Percentiles rank a stretch among this genome's conserved stretches.
These are phyloP conservation scores for Rhodotorula sp. DNA, from an alignment of 1,284 basidiomycete species.

Conservation along the genomic window DNA sequence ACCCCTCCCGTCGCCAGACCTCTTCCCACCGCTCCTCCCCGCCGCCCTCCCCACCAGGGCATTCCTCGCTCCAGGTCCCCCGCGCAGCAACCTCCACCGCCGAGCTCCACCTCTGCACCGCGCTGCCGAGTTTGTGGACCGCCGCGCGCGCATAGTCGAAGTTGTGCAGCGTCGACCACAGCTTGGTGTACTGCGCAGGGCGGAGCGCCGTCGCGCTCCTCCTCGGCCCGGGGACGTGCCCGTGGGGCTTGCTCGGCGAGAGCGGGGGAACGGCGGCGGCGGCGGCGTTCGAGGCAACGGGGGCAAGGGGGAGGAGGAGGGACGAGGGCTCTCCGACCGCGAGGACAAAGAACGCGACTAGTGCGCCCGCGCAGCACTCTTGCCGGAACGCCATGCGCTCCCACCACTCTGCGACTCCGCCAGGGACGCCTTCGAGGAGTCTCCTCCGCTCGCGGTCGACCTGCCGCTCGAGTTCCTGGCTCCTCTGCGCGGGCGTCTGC, in stretches of 20 bases:
- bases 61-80: neutral
- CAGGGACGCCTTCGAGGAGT: slow-evolving; percentile 42
- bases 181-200: slow-evolving; percentile 39
- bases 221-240: neutral
- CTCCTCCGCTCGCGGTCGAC: slow-evolving; percentile 39
- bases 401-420: slow-evolving; percentile 76
- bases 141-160: slow-evolving; percentile 37
- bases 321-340: slow-evolving; percentile 14
- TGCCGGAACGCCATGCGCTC: slow-evolving; percentile 92
- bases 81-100: slow-evolving; percentile 16
- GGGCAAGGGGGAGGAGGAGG: neutral
- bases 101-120: slow-evolving; percentile 16
- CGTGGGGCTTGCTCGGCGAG: neutral
- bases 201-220: slow-evolving; percentile 24
- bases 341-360: slow-evolving; percentile 85
- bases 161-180: slow-evolving; percentile 47
- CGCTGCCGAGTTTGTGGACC: neutral
- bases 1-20: slow-evolving; percentile 5
- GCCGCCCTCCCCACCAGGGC: neutral
- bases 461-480: slow-evolving; percentile 24
- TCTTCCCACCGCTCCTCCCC: slow-evolving; percentile 7
- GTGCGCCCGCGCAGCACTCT: slow-evolving; percentile 79
- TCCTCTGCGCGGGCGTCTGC: slow-evolving; percentile 6
- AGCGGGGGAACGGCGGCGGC: neutral
- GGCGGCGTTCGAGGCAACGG: neutral